Percentiles rank a stretch among this genome's conserved stretches.
phyloP scores from a whole-genome alignment of 164 flowering plant species.

The Stephania japonica region DNA sequence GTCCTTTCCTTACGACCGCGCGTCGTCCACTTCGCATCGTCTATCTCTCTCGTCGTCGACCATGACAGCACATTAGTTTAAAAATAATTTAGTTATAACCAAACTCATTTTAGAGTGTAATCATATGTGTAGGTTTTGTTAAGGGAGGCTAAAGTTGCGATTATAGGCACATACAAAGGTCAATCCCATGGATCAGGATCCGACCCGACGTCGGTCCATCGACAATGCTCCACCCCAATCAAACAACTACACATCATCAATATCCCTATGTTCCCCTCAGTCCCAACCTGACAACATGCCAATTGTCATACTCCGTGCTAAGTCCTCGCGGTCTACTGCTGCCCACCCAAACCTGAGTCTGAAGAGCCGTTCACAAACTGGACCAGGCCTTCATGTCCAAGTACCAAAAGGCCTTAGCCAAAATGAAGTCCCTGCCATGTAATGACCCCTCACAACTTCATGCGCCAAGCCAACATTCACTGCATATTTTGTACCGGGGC shows the following conservation, averaged over 20 bases:
- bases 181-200: neutral
- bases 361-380: neutral
- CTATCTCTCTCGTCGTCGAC: too few species aligned
- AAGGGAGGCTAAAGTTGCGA: neutral
- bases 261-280: neutral
- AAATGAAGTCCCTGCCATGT: conserved; percentile 14
- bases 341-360: neutral
- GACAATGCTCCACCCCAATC: neutral
- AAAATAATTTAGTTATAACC: too few species aligned
- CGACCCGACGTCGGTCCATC: neutral
- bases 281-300: neutral
- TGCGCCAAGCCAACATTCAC: conserved; percentile 22
- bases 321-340: neutral
- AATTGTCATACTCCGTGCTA: neutral
- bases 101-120: too few species aligned
- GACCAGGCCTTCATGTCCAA: conserved; percentile 25
- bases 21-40: too few species aligned
- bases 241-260: neutral
- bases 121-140: too few species aligned
- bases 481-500: conserved; percentile 24
- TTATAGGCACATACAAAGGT: neutral
- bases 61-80: too few species aligned
- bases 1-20: too few species aligned
- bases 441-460: conserved; percentile 19
- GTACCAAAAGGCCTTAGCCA: conserved; percentile 33